Evolutionary conservation across 169 alveolate species (phyloP).

Genomic region (Eimeria brunetti): DNA sequence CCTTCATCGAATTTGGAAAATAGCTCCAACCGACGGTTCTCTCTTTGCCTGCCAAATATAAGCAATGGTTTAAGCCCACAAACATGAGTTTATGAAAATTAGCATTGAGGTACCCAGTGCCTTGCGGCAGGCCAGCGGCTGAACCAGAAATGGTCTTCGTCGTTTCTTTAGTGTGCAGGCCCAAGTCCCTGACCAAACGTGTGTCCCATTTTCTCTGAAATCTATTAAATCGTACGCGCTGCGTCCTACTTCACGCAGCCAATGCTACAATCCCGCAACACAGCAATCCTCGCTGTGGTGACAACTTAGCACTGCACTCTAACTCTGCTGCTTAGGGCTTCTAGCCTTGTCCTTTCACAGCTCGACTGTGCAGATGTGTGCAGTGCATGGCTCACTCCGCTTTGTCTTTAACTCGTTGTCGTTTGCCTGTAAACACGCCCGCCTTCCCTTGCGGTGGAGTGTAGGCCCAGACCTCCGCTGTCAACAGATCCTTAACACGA

Average conservation of each 20-base stretch:
- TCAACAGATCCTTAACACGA: neutral
- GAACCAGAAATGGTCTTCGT: neutral
- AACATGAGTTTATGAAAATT: neutral
- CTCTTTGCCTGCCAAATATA: slow-evolving; percentile 23
- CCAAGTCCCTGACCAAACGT: neutral
- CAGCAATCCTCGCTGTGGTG: neutral
- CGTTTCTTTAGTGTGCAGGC: neutral
- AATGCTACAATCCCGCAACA: neutral
- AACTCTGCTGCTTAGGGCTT: neutral
- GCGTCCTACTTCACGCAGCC: neutral
- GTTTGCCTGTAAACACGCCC: slow-evolving; percentile 48
- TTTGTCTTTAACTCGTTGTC: neutral
- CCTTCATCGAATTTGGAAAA: slow-evolving; percentile 76
- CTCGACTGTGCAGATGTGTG: neutral
- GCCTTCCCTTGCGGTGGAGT: slow-evolving; percentile 46
- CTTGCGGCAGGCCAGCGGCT: neutral
- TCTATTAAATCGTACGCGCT: neutral
- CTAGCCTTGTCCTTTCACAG: neutral
- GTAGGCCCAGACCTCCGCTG: slow-evolving; percentile 71
- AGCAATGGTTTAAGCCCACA: neutral
- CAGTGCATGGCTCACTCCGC: slow-evolving; percentile 3
- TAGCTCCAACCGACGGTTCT: slow-evolving; percentile 33
- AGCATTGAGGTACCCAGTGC: neutral
- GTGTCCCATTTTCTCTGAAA: neutral
- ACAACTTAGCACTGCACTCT: neutral